Evolutionary conservation across 345 rosid species (phyloP), one percentile per base, ranked within the genome.

Genomic region (Excoecaria cochinchinensis): DNA sequence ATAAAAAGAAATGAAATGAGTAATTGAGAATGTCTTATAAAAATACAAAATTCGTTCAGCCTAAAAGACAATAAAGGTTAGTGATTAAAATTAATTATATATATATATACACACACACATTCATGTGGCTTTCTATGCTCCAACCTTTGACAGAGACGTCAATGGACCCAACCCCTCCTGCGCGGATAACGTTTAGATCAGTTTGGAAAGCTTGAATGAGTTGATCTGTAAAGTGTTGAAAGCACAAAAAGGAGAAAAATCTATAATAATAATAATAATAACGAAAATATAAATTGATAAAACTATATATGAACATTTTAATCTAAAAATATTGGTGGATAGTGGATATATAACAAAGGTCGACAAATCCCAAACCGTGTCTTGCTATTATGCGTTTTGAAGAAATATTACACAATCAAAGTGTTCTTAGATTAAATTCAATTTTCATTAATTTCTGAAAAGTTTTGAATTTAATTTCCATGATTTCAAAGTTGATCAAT

Each of bases 141-240:
- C 4, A 4, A 16, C 46, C 71, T 67, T 16, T 24, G 77, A 72
- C 13, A 62, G 69, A 22, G 80, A 73, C 73, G 31, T 52, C 22
- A 25, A 31, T 31, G 67, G 39, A 24, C 22, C 48, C 36, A 22
- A 6, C 21, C 0, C 22, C 9, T 40, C 22, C 7, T 4, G 17
- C 42, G 40, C 19, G 59, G 71, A 74, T 69, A 62, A 69, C 42
- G 36, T 56, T 39, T 46, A 47, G 13, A 47, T 59, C 38, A 31
- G 31, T 31, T 31, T 31, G 74, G 57, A 40, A 48, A 36, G 55
- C 59, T 67, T 74, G 8, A 7, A 62, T 74, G 82, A 69, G 15
- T 71, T 59, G 67, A 71, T n/a, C 61, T 79, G 82, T 75, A 75
- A 75, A 75, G 75, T 70, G 75, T 21, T 15, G 12, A 44, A 21